These are phyloP conservation scores for Bertia moriformis DNA, from an alignment of 2,329 filamentous ascomycete species.

Conservation along the genomic window DNA sequence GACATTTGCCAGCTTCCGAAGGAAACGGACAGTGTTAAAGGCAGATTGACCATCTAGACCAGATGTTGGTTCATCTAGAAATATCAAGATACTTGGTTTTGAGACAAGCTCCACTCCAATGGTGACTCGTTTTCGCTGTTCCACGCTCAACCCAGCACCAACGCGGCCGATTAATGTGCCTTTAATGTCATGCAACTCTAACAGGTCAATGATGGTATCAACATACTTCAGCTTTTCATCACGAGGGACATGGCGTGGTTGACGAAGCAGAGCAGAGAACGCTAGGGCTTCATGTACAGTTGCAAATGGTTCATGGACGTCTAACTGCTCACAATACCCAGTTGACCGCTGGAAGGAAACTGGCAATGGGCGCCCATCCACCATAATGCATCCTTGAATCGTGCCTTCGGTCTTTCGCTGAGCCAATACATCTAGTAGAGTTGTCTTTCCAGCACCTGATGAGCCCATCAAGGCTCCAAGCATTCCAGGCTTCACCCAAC, in stretches of 20 bases:
- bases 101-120: slow-evolving; percentile 48
- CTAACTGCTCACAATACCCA: slow-evolving; percentile 69
- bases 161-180: slow-evolving; percentile 29
- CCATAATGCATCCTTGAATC: slow-evolving; percentile 59
- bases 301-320: slow-evolving; percentile 58
- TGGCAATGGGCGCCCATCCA: slow-evolving; percentile 59
- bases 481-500: slow-evolving; percentile 71
- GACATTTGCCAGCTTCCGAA: slow-evolving; percentile 48
- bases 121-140: slow-evolving; percentile 38
- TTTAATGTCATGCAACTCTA: slow-evolving; percentile 31
- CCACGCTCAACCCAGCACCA: slow-evolving; percentile 28
- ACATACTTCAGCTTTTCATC: slow-evolving; percentile 65
- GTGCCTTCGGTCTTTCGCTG: slow-evolving; percentile 67
- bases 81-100: slow-evolving; percentile 43
- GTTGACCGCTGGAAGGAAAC: slow-evolving; percentile 66
- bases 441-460: slow-evolving; percentile 74
- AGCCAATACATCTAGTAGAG: slow-evolving; percentile 68
- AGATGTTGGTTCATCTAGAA: slow-evolving; percentile 48
- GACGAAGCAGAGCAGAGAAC: slow-evolving; percentile 62
- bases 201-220: slow-evolving; percentile 58
- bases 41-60: slow-evolving; percentile 57
- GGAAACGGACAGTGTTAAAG: slow-evolving; percentile 48
- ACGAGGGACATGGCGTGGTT: slow-evolving; percentile 46
- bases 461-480: slow-evolving; percentile 67
- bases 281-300: slow-evolving; percentile 68